Evolutionary conservation across 768 basidiomycete genomes (phyloP).

Genomic region (Daedaleopsis nitida): DNA sequence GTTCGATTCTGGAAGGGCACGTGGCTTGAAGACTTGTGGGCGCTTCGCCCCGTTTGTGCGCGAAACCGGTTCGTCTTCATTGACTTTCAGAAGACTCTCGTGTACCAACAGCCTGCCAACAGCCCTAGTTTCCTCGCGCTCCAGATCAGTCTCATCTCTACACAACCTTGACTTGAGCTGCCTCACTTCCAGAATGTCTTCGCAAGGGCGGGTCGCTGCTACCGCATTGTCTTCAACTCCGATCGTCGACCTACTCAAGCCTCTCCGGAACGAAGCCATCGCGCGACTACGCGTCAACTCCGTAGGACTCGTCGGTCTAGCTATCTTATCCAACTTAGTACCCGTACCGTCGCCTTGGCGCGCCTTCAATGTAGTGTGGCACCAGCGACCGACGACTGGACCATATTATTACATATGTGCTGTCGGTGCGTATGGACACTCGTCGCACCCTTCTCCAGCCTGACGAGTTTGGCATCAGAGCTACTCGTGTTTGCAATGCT

Average conservation of each 20-base stretch:
- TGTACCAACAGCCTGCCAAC: not conserved
- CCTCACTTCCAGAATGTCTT: not conserved
- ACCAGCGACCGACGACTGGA: slow-evolving; percentile 6
- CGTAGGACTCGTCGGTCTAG: slow-evolving; percentile 33
- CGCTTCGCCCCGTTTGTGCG: no score
- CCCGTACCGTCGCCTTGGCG: slow-evolving; percentile 42
- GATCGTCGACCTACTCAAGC: slow-evolving; percentile 34
- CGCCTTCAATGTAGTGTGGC: slow-evolving; percentile 34
- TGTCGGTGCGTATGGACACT: slow-evolving; percentile 29
- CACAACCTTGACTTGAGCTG: no score
- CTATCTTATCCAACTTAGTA: slow-evolving; percentile 39
- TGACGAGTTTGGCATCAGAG: slow-evolving; percentile 27
- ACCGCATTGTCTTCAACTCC: slow-evolving; percentile 2
- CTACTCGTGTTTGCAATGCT: slow-evolving; percentile 33
- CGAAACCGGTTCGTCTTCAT: no score
- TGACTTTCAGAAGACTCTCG: not conserved
- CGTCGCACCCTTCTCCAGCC: not conserved
- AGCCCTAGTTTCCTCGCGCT: not conserved
- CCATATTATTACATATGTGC: slow-evolving; percentile 29
- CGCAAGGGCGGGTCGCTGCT: slow-evolving; percentile 1
- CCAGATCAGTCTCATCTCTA: no score
- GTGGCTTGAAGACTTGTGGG: no score
- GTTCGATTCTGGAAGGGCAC: no score
- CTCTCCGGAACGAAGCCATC: slow-evolving; percentile 38
- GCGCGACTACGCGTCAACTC: slow-evolving; percentile 42